Conservation (phyloP, 2,329 filamentous ascomycete genomes). For the Zasmidium citrigriseum region DNA sequence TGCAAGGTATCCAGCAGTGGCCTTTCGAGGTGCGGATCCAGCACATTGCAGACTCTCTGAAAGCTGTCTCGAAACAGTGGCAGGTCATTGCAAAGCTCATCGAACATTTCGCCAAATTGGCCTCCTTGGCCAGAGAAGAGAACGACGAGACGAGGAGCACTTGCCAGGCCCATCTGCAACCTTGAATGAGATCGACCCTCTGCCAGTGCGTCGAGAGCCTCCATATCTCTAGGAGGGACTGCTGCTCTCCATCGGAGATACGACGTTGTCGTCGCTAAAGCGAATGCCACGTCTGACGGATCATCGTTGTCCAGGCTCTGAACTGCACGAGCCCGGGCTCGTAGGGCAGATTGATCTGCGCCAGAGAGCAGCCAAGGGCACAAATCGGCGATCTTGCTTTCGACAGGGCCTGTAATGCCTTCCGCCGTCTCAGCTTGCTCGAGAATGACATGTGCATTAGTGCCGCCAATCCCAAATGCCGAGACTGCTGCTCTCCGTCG, state of each 20-base stretch:
- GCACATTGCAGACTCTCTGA: neutral
- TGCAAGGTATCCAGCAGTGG: slow-evolving; percentile 16
- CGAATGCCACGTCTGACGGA: neutral
- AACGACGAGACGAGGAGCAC: neutral
- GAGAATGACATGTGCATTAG: slow-evolving; percentile 31
- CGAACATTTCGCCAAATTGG: slow-evolving; percentile 15
- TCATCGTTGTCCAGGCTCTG: neutral
- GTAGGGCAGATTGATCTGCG: neutral
- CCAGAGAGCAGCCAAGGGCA: slow-evolving; percentile 2
- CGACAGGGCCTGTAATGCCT: neutral
- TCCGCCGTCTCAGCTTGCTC: slow-evolving; percentile 7
- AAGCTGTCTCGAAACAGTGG: neutral
- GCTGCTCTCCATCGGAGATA: neutral
- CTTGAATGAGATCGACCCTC: neutral
- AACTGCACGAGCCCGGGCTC: neutral
- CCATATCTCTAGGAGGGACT: neutral
- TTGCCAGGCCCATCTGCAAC: neutral
- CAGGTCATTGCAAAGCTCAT: slow-evolving; percentile 19
- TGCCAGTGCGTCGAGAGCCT: neutral
- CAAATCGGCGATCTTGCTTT: neutral
- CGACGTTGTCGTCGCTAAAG: slow-evolving; percentile 1
- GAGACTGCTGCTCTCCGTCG: slow-evolving; percentile 18
- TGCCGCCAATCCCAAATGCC: slow-evolving; percentile 31
- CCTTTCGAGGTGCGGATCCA: neutral
- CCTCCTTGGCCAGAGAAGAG: slow-evolving; percentile 22